Conservation (phyloP, 345 rosid species). For the Clausena lansium region DNA sequence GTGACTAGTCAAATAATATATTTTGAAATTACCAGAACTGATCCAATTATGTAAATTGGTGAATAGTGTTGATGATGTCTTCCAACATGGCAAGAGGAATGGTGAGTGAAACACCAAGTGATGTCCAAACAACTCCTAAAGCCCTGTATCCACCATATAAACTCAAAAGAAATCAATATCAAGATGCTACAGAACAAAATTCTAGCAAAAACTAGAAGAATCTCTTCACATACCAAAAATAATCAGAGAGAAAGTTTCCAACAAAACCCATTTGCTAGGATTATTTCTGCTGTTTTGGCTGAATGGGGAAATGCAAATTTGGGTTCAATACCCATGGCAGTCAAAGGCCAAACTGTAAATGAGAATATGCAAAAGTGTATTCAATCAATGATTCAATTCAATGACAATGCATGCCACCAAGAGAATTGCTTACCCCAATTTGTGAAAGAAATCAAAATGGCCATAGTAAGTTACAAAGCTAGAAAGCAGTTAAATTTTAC, state of each 20-base stretch:
- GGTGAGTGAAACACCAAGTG: constrained; percentile 38
- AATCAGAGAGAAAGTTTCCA: constrained; percentile 41
- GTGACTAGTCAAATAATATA: neutral
- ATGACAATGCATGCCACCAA: too few relatives aligned
- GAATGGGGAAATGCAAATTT: constrained; percentile 35
- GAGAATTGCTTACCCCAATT: too few relatives aligned
- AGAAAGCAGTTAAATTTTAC: constrained; percentile 14
- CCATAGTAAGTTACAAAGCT: neutral
- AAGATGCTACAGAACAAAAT: too few relatives aligned
- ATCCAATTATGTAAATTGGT: constrained; percentile 28
- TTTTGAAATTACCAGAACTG: constrained; percentile 30
- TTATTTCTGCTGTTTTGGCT: constrained; percentile 15
- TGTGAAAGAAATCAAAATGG: too few relatives aligned
- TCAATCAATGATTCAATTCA: neutral
- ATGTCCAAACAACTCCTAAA: constrained; percentile 45
- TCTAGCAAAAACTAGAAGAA: too few relatives aligned
- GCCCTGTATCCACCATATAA: constrained; percentile 24
- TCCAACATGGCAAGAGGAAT: constrained; percentile 50
- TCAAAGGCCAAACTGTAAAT: constrained; percentile 42
- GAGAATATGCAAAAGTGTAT: neutral
- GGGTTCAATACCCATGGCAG: constrained; percentile 43
- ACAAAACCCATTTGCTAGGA: constrained; percentile 36
- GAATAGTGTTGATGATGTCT: constrained; percentile 40
- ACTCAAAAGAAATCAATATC: too few relatives aligned
- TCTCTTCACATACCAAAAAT: constrained; percentile 30